phyloP scores from a whole-genome alignment of 495 filamentous ascomycete species.

The Podospora tetraspora region DNA sequence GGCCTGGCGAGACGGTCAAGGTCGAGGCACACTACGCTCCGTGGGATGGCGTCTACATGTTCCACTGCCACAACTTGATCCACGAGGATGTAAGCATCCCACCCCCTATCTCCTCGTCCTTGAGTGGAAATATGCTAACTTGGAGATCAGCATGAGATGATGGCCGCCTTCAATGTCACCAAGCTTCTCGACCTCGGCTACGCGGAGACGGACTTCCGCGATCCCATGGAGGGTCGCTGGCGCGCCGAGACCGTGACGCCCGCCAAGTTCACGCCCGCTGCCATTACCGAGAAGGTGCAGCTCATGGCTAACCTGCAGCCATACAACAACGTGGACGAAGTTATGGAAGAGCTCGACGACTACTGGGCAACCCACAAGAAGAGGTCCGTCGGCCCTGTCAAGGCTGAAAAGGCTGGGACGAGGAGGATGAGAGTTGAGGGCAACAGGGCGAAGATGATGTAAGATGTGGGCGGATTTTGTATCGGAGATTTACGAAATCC shows the following conservation, averaged over 20 bases:
- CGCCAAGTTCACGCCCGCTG: conserved; percentile 23
- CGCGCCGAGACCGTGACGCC: conserved; percentile 24
- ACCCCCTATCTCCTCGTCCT: neutral
- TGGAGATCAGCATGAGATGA: conserved; percentile 46
- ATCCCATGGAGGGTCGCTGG: conserved; percentile 32
- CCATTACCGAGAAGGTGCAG: conserved; percentile 27
- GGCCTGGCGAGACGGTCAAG: conserved; percentile 40
- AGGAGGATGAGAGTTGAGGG: conserved; percentile 10
- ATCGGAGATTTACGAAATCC: neutral
- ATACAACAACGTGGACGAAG: conserved; percentile 29
- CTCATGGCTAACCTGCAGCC: conserved; percentile 27
- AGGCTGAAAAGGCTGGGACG: neutral
- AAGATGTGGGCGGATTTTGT: neutral
- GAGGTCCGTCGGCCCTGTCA: conserved; percentile 1
- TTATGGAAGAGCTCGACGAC: conserved; percentile 18
- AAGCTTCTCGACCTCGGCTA: conserved; percentile 44
- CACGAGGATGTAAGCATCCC: conserved; percentile 44
- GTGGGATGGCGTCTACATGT: conserved; percentile 53
- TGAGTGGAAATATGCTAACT: neutral
- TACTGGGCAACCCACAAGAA: conserved; percentile 25
- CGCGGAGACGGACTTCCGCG: conserved; percentile 37
- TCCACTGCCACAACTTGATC: conserved; percentile 54
- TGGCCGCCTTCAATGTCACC: conserved; percentile 56
- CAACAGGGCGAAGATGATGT: neutral
- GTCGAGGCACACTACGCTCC: conserved; percentile 49